Conservation (phyloP, 768 basidiomycete genomes). For the Gloeophyllum trabeum region DNA sequence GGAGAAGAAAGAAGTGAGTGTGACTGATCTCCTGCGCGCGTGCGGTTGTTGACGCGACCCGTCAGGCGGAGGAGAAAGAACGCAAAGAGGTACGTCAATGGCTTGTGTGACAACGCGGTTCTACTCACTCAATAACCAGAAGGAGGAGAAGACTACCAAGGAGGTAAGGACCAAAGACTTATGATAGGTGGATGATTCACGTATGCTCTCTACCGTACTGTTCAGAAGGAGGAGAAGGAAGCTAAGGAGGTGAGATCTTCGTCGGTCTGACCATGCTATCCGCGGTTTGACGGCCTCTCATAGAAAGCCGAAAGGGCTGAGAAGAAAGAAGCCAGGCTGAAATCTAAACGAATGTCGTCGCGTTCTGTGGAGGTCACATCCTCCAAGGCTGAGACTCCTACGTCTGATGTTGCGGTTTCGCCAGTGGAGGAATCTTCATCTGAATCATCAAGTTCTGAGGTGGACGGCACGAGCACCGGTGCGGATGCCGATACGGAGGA, state of each 20-base stretch:
- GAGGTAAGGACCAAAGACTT: slow-evolving; percentile 31
- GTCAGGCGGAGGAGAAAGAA: slow-evolving; percentile 48
- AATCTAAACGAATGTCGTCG: slow-evolving; percentile 38
- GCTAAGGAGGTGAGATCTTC: slow-evolving; percentile 27
- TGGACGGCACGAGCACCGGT: slow-evolving; percentile 44
- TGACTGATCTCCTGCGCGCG: slow-evolving; percentile 3
- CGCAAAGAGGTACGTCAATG: slow-evolving; percentile 40
- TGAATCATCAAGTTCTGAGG: slow-evolving; percentile 40
- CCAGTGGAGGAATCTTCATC: slow-evolving; percentile 6
- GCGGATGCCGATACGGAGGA: slow-evolving; percentile 70
- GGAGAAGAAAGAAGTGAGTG: slow-evolving; percentile 56
- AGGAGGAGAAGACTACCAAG: slow-evolving; percentile 42
- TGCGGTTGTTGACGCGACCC: slow-evolving; percentile 2
- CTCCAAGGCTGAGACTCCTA: slow-evolving; percentile 10
- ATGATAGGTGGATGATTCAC: not conserved
- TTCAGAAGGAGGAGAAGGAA: slow-evolving; percentile 33
- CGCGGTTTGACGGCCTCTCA: not conserved
- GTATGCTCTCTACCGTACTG: slow-evolving; percentile 7
- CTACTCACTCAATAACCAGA: slow-evolving; percentile 16
- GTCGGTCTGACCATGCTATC: not conserved
- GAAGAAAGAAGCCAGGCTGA: slow-evolving; percentile 41
- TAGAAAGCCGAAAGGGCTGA: slow-evolving; percentile 33
- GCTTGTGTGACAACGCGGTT: not conserved
- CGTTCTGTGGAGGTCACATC: no score
- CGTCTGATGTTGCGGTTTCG: slow-evolving; percentile 10